Evolutionary conservation across 768 basidiomycete genomes (phyloP).

Genomic region (Hysterangium stoloniferum): DNA sequence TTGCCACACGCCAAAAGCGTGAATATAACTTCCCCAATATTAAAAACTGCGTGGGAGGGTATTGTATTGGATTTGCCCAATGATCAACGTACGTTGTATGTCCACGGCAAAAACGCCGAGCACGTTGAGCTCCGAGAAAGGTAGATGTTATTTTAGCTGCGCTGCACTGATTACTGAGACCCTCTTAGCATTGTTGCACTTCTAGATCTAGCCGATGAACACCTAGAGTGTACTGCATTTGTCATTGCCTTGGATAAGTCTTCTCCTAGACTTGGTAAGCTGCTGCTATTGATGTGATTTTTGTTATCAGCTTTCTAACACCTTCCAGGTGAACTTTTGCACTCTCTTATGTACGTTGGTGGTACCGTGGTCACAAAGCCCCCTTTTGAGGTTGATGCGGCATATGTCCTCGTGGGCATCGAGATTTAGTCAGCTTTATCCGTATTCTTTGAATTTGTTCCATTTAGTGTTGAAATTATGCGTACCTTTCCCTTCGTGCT

Average conservation of each 20-base stretch:
- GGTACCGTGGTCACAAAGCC: slow-evolving; percentile 79
- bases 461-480: neutral
- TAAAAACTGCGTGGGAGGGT: slow-evolving; percentile 67
- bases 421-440: slow-evolving; percentile 45
- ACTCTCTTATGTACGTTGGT: slow-evolving; percentile 90
- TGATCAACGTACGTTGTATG: slow-evolving; percentile 61
- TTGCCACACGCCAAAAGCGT: slow-evolving; percentile 72
- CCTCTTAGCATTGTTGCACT: slow-evolving; percentile 67
- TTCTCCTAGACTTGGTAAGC: slow-evolving; percentile 47
- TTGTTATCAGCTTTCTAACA: neutral
- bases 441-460: neutral
- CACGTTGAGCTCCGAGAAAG: slow-evolving; percentile 78
- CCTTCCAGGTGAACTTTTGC: slow-evolving; percentile 50
- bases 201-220: slow-evolving; percentile 83
- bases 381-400: slow-evolving; percentile 64
- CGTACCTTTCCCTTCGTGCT: neutral
- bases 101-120: slow-evolving; percentile 77
- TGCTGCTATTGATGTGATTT: neutral
- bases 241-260: slow-evolving; percentile 75
- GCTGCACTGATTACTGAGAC: neutral
- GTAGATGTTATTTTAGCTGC: slow-evolving; percentile 28
- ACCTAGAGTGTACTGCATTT: slow-evolving; percentile 65
- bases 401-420: slow-evolving; percentile 78
- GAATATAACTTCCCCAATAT: slow-evolving; percentile 58
- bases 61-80: slow-evolving; percentile 64